Percentiles rank a stretch among this genome's conserved stretches.
Evolutionary conservation across 2,329 filamentous ascomycete species (phyloP).

Genomic region (Torrubiella hemipterigena): DNA sequence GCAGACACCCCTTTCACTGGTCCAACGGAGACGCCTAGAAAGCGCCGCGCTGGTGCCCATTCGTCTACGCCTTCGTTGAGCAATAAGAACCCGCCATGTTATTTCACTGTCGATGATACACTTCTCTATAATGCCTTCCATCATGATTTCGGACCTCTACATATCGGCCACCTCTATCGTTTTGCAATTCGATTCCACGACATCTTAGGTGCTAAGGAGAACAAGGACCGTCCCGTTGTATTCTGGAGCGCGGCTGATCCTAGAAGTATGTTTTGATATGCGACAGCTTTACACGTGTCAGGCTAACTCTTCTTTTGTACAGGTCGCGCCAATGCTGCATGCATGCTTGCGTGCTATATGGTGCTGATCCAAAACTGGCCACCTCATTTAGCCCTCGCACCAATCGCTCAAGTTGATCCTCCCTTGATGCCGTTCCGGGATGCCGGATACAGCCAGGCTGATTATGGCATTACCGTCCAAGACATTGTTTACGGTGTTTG

Average conservation of each 20-base stretch:
- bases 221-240: slow-evolving; percentile 80
- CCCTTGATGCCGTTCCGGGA: slow-evolving; percentile 98
- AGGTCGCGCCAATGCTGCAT: slow-evolving; percentile 89
- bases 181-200: slow-evolving; percentile 96
- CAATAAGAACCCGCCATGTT: slow-evolving; percentile 54
- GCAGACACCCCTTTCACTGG: slow-evolving; percentile 73
- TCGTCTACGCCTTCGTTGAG: slow-evolving; percentile 19
- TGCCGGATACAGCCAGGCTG: slow-evolving; percentile 94
- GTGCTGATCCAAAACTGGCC: slow-evolving; percentile 97
- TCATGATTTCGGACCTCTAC: slow-evolving; percentile 93
- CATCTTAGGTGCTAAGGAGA: slow-evolving; percentile 81
- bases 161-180: slow-evolving; percentile 93
- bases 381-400: slow-evolving; percentile 85
- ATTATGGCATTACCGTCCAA: slow-evolving; percentile 91
- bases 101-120: slow-evolving; percentile 88
- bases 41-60: slow-evolving; percentile 44
- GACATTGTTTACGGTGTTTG: slow-evolving; percentile 97
- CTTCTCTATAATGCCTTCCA: slow-evolving; percentile 97
- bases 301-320: background rate
- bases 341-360: slow-evolving; percentile 96
- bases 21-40: slow-evolving; percentile 32
- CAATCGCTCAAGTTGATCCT: slow-evolving; percentile 92
- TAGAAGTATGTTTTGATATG: slow-evolving; percentile 53
- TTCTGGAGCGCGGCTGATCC: slow-evolving; percentile 94
- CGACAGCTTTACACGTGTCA: background rate